Percentiles rank a stretch among this genome's conserved stretches.
phyloP scores from a whole-genome alignment of 148 eudicot genomes.

The Chenopodium formosanum region DNA sequence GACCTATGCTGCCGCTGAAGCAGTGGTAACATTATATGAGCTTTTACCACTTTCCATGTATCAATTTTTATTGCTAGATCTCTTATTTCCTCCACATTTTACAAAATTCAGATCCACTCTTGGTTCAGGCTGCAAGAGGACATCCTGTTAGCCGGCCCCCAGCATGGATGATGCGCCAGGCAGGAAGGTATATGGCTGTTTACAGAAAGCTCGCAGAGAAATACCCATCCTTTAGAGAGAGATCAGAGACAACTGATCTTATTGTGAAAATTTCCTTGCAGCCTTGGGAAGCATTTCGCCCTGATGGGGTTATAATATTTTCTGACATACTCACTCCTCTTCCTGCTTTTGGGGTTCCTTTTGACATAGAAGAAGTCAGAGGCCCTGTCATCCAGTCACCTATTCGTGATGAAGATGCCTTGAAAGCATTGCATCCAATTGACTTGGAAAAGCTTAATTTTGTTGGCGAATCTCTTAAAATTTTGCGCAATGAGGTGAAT shows the following conservation, averaged over 20 bases:
- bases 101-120: constrained; percentile 63
- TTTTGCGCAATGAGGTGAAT: constrained; percentile 75
- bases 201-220: constrained; percentile 98
- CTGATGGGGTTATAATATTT: constrained; percentile 96
- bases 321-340: constrained; percentile 98
- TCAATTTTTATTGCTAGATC: not conserved
- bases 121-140: constrained; percentile 92
- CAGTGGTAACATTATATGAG: not conserved
- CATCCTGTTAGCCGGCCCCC: constrained; percentile 80
- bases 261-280: constrained; percentile 99
- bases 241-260: constrained; percentile 99
- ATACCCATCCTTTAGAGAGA: constrained; percentile 93
- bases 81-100: constrained; percentile 8
- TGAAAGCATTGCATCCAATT: constrained; percentile 76
- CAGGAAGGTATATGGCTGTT: constrained; percentile 99
- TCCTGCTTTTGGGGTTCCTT: constrained; percentile 97
- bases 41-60: not conserved
- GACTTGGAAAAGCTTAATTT: constrained; percentile 77
- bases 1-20: not conserved
- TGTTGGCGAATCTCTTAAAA: constrained; percentile 80
- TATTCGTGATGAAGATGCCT: constrained; percentile 72
- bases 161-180: constrained; percentile 99
- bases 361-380: constrained; percentile 95
- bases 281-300: constrained; percentile 98
- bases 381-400: constrained; percentile 98